Evolutionary conservation across 1,284 basidiomycete genomes (phyloP), one percentile per base, ranked within the genome.

Genomic region (Trametes hirsuta): DNA sequence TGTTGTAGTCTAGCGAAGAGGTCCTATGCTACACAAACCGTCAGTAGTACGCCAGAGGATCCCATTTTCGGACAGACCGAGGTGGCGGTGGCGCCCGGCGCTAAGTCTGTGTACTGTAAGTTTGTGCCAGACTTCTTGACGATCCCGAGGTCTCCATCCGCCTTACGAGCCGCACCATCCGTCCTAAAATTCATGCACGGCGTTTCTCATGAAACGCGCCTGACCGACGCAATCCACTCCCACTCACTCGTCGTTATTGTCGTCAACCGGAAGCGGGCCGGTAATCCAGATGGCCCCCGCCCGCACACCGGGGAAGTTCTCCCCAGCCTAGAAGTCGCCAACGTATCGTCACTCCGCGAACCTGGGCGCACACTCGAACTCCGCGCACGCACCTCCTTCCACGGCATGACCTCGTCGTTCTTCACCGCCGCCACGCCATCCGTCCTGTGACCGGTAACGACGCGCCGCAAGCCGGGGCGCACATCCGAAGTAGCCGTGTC

Each of bases 1-100:
- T 81, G 64, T 87, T 86, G 64, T 85, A 83, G 66, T 88, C 86
- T 46, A 87, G 65, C 2, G 86, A 86, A 39, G 77, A 77, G 6
- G 85, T 78, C 34, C 77, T 70, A 63, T 79, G 79, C 79, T 79
- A 55, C 8, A 18, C 12, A 21, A 35, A 25, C 2, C 8, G 34
- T 22, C 11, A 10, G 34, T 34, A 35, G 22, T 3, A 50, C 36
- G n/a, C 36, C 5, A 6, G 45, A 2, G 24, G 3, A 34, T 3
- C 1, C 14, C n/a, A n/a, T 45, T 14, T 14, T 46, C 10, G 15
- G 6, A 6, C 35, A 2, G 58, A 86, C 86, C 81, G 84, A 81
- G 0, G 81, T 74, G 22, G 79, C 81, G 14, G 69, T 72, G 36
- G 72, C 77, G 12, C 83, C 82, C 40, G 86, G 84, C 6, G 79